phyloP scores from a whole-genome alignment of 1,284 basidiomycete genomes.

The Mycena sp. region DNA sequence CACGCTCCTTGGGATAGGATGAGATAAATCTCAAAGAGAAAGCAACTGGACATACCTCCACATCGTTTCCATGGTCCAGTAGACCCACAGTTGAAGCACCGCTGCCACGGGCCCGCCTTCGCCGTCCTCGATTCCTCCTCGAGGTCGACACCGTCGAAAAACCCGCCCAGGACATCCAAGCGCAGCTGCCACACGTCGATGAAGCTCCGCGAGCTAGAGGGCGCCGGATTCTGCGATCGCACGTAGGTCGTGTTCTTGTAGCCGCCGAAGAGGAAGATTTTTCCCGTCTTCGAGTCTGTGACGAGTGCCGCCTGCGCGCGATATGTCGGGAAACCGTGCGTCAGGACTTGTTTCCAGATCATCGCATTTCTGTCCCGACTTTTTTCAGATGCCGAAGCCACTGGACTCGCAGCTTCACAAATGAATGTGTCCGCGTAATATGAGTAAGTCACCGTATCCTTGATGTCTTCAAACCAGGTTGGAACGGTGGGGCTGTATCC shows the following conservation, averaged over 20 bases:
- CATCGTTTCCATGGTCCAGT: conserved; percentile 51
- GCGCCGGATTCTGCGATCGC: conserved; percentile 29
- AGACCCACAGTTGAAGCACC: conserved; percentile 50
- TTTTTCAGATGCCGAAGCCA: conserved; percentile 11
- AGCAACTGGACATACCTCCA: conserved; percentile 38
- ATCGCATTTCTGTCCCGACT: too few species aligned
- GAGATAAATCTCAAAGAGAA: background rate
- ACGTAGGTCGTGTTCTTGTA: conserved; percentile 49
- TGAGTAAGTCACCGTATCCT: conserved; percentile 13
- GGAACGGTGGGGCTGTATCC: conserved; percentile 49
- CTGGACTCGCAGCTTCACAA: background rate
- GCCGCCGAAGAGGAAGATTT: conserved; percentile 50
- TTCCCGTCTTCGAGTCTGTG: conserved; percentile 45
- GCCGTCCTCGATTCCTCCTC: conserved; percentile 50
- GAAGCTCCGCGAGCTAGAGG: conserved; percentile 44
- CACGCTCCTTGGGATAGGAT: conserved; percentile 32
- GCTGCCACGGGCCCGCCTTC: conserved; percentile 50
- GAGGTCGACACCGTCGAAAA: conserved; percentile 46
- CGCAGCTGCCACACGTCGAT: conserved; percentile 52
- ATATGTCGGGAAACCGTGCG: conserved; percentile 39
- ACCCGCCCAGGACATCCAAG: conserved; percentile 47
- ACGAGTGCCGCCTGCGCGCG: conserved; percentile 33
- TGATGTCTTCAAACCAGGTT: conserved; percentile 32
- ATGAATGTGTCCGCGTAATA: conserved; percentile 37
- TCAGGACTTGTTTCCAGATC: conserved; percentile 40